Conservation (phyloP, 1,284 basidiomycete genomes). For the Clitocybe nebularis region DNA sequence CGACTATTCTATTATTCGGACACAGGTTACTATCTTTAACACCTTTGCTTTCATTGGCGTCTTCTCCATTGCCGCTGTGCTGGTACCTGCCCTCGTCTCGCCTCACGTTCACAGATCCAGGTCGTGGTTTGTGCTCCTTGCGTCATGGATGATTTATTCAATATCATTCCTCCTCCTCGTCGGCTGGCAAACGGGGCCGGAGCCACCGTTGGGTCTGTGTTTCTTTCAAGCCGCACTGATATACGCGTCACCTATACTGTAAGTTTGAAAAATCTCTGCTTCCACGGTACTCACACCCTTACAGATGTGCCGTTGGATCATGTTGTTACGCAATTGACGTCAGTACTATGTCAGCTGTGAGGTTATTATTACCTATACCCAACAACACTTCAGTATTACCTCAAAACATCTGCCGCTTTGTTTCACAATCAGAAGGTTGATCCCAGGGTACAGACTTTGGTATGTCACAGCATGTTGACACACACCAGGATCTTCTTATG, state of each 20-base stretch:
- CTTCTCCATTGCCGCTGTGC: conserved; percentile 7
- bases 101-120: conserved; percentile 14
- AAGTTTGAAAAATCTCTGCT: conserved; percentile 6
- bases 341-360: background rate
- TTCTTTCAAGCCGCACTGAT: conserved; percentile 22
- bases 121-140: conserved; percentile 21
- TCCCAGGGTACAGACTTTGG: background rate
- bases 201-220: conserved; percentile 20
- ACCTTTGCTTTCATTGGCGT: conserved; percentile 7
- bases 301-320: conserved; percentile 4
- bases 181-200: conserved; percentile 21
- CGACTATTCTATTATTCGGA: too few species aligned
- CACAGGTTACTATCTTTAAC: conserved; percentile 9
- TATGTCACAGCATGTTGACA: background rate
- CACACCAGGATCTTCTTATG: background rate
- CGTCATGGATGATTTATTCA: conserved; percentile 22
- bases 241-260: conserved; percentile 21
- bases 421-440: background rate
- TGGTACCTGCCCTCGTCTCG: conserved; percentile 11
- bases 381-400: conserved; percentile 3
- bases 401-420: conserved; percentile 1
- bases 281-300: background rate
- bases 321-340: conserved; percentile 8
- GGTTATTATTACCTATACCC: background rate
- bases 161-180: conserved; percentile 21